These are phyloP conservation scores for Plasmodium vivax DNA, from an alignment of 169 alveolate species.

Conservation along the genomic window DNA sequence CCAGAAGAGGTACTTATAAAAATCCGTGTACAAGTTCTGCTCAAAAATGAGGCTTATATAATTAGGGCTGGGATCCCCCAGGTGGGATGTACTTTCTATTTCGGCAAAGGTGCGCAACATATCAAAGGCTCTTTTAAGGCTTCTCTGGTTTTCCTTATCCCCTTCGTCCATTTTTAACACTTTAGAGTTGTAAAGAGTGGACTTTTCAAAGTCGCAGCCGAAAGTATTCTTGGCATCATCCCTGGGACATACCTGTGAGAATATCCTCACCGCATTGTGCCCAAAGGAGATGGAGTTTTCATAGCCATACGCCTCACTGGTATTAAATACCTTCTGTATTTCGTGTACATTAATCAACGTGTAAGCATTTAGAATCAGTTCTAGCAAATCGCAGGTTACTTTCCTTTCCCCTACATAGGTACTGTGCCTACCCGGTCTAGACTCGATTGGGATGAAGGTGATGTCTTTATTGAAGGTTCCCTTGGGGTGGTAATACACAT, in stretches of 20 bases:
- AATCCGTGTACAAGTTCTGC: constrained; percentile 23
- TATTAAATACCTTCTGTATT: constrained; percentile 21
- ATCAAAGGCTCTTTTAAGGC: constrained; percentile 61
- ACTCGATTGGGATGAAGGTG: constrained; percentile 64
- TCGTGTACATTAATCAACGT: constrained; percentile 26
- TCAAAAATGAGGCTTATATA: constrained; percentile 55
- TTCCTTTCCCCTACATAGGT: constrained; percentile 56
- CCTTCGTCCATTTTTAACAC: not conserved
- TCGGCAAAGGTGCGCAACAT: constrained; percentile 45
- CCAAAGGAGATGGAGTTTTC: constrained; percentile 68
- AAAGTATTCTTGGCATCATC: not conserved
- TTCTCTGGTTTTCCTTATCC: constrained; percentile 37
- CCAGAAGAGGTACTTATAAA: constrained; percentile 53
- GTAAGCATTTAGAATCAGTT: constrained; percentile 45
- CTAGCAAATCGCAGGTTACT: constrained; percentile 43
- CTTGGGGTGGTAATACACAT: constrained; percentile 32
- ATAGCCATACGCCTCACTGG: constrained; percentile 23
- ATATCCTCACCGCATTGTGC: constrained; percentile 55
- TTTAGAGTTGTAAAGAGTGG: constrained; percentile 11
- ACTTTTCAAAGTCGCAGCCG: constrained; percentile 49
- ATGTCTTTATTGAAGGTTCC: constrained; percentile 33
- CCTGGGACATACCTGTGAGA: constrained; percentile 71
- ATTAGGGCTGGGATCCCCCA: not conserved
- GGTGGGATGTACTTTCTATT: constrained; percentile 20
- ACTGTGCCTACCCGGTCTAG: constrained; percentile 31